Evolutionary conservation across 768 basidiomycete genomes (phyloP), one percentile per base, ranked within the genome.

Genomic region (Collybia nuda): DNA sequence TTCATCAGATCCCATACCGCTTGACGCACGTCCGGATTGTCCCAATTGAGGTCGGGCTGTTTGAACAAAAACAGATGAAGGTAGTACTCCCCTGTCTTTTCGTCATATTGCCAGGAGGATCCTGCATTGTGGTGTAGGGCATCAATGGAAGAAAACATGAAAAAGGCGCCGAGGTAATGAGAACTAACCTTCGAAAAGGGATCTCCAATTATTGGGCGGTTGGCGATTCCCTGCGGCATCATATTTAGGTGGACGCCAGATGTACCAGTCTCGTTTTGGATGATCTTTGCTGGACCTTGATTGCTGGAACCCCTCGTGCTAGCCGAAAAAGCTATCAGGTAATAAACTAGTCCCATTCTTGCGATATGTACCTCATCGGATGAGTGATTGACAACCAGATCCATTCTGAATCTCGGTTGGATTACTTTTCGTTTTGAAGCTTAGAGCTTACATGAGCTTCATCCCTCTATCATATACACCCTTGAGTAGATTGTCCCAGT

Each of bases 41-140:
- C 85, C 86, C 86, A 90, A 61, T 91, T 89, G 14, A 90, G 64
- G 60, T 90, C 89, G 0, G 87, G 88, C 67, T 88, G 87, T 58
- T 87, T 78, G 6, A 72, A 60, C 47, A 79, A 67, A 65, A 80
- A 90, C 1, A 88, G 57, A 64, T 89, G 87, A 47, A 89, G 78
- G 61, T 88, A 88, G 56, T 86, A 90, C 65, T 90, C 85, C 17
- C 80, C 68, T 3, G 84, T 85, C 9, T 56, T 57, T 51, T 79
- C 77, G 66, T 88, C 84, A 55, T 78, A 86, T 18, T 84, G 78
- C 89, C 89, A 90, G 9, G 80, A 83, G 0, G 86, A 81, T 11
- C 82, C 82, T 84, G 61, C 23, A 6, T 29, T n/a, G 35, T 7
- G 22, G 29, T 3, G 28, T 15, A 2, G 11, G n/a, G 21, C 21